phyloP scores from a whole-genome alignment of 768 basidiomycete species.

The Solioccasus polychromus region DNA sequence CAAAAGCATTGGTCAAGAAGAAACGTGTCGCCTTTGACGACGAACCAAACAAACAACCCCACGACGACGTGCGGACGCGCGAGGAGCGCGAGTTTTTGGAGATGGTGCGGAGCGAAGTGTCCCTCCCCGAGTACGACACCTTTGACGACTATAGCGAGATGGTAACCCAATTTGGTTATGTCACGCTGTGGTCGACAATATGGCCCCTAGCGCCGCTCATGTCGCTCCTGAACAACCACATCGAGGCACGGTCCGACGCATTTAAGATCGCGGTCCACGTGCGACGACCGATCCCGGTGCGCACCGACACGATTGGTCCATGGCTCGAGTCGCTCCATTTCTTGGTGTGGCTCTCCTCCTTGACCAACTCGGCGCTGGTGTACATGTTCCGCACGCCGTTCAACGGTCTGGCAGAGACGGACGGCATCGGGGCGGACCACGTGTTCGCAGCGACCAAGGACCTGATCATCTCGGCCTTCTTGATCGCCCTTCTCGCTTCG shows the following conservation, averaged over 20 bases:
- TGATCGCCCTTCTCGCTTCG: conserved; percentile 79
- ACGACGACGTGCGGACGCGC: conserved; percentile 35
- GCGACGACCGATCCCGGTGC: conserved; percentile 79
- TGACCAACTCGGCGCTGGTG: conserved; percentile 87
- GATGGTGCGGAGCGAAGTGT: conserved; percentile 70
- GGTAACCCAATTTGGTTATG: conserved; percentile 94
- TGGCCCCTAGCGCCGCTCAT: conserved; percentile 92
- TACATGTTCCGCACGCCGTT: conserved; percentile 74
- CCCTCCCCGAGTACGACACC: conserved; percentile 75
- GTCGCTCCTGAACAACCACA: conserved; percentile 87
- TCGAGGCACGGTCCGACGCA: conserved; percentile 91
- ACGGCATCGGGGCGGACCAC: conserved; percentile 13
- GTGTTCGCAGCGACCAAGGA: conserved; percentile 41
- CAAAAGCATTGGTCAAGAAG: conserved; percentile 39
- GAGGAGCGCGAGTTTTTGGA: conserved; percentile 82
- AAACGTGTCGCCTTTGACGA: conserved; percentile 75
- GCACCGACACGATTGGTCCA: conserved; percentile 89
- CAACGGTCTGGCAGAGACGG: conserved; percentile 7
- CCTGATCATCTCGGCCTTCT: conserved; percentile 57
- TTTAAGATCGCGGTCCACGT: conserved; percentile 90
- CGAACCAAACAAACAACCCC: conserved; percentile 37
- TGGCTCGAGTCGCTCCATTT: conserved; percentile 90
- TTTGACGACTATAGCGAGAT: conserved; percentile 95
- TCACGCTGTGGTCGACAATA: conserved; percentile 88
- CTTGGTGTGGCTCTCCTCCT: conserved; percentile 84